Evolutionary conservation across 495 filamentous ascomycete species (phyloP).

Genomic region (Penicillium antarcticum): DNA sequence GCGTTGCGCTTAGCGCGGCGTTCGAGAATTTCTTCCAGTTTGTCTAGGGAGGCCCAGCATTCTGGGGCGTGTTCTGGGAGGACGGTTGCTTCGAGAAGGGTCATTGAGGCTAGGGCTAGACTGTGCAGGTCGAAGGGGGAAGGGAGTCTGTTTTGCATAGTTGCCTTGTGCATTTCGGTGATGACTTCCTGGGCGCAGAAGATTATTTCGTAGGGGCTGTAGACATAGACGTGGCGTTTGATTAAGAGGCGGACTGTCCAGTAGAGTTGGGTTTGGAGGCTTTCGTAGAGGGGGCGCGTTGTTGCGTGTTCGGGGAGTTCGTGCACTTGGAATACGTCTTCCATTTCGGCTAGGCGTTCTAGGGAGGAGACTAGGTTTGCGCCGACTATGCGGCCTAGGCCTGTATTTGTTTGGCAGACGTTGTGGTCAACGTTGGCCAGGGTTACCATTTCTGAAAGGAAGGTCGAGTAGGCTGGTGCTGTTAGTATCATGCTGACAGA

Average conservation of each 20-base stretch:
- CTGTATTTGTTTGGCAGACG: constrained; percentile 40
- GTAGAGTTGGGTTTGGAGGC: constrained; percentile 65
- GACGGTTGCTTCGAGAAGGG: constrained; percentile 63
- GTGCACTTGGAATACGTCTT: constrained; percentile 33
- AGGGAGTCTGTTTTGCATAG: constrained; percentile 36
- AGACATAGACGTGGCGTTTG: constrained; percentile 52
- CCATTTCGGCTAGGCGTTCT: constrained; percentile 37
- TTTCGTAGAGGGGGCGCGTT: constrained; percentile 34
- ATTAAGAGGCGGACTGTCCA: constrained; percentile 69
- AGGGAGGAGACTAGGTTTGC: constrained; percentile 37
- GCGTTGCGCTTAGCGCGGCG: constrained; percentile 27
- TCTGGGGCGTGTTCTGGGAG: constrained; percentile 40
- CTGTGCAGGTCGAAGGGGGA: constrained; percentile 73
- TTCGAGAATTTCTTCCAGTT: constrained; percentile 46
- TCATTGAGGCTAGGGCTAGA: constrained; percentile 61
- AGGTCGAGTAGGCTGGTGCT: constrained; percentile 50
- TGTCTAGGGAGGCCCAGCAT: constrained; percentile 43
- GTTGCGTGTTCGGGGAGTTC: constrained; percentile 28
- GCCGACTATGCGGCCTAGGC: constrained; percentile 37
- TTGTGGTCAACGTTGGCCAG: constrained; percentile 34
- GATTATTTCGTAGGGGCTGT: constrained; percentile 59
- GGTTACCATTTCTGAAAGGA: constrained; percentile 39
- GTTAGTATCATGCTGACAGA: constrained; percentile 6
- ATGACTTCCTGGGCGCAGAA: constrained; percentile 58
- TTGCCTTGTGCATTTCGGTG: constrained; percentile 52